phyloP scores from a whole-genome alignment of 1,139 yeast species.

The Yamadazyma triangularis region DNA sequence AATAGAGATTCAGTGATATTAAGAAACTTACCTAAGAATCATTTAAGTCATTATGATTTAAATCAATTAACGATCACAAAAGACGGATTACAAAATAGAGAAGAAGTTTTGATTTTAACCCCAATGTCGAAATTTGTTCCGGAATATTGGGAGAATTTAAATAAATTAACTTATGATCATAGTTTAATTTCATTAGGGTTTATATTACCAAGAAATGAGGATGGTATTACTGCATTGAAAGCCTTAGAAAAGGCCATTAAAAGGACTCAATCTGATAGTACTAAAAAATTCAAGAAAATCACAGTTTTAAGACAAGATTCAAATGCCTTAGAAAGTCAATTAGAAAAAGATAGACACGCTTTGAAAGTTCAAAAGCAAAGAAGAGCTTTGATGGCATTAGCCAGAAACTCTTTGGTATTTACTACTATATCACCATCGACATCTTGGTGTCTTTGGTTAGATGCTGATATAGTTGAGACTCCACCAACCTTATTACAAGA shows the following conservation, averaged over 20 bases:
- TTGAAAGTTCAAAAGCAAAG: slow-evolving; percentile 82
- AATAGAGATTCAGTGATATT: slow-evolving; percentile 49
- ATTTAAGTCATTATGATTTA: slow-evolving; percentile 79
- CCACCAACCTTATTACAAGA: slow-evolving; percentile 82
- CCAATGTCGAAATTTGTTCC: slow-evolving; percentile 86
- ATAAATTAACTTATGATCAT: slow-evolving; percentile 76
- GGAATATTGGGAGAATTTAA: slow-evolving; percentile 82
- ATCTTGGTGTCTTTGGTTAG: slow-evolving; percentile 95
- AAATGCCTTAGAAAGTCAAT: slow-evolving; percentile 60
- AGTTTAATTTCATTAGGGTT: slow-evolving; percentile 83
- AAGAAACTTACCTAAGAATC: slow-evolving; percentile 65
- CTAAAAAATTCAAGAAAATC: slow-evolving; percentile 66
- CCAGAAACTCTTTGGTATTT: slow-evolving; percentile 85
- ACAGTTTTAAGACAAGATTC: slow-evolving; percentile 90
- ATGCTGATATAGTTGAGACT: slow-evolving; percentile 88
- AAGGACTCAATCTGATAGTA: slow-evolving; percentile 49
- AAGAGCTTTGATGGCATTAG: slow-evolving; percentile 86
- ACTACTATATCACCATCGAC: slow-evolving; percentile 88
- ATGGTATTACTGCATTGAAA: slow-evolving; percentile 76
- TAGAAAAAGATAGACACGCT: slow-evolving; percentile 72
- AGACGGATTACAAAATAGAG: slow-evolving; percentile 67
- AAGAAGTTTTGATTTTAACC: slow-evolving; percentile 76
- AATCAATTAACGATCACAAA: slow-evolving; percentile 69
- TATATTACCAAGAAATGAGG: slow-evolving; percentile 74
- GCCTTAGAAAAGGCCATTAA: slow-evolving; percentile 71